phyloP scores from a whole-genome alignment of 2,329 filamentous ascomycete species.

The Calonectria montana region DNA sequence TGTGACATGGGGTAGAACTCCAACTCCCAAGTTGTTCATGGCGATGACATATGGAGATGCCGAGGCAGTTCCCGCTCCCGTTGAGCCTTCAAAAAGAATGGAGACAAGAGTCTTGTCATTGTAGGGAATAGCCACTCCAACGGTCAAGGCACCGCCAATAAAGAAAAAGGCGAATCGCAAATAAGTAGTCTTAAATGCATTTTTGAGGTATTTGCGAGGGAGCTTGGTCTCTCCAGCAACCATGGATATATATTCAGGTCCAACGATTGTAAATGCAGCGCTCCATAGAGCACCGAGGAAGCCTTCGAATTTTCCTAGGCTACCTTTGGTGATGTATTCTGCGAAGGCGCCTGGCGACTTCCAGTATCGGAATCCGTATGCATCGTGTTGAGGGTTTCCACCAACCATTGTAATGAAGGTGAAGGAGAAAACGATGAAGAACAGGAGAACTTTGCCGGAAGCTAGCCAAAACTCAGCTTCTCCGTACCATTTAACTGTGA shows the following conservation, averaged over 20 bases:
- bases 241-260: slow-evolving; percentile 69
- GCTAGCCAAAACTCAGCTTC: slow-evolving; percentile 29
- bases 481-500: slow-evolving; percentile 29
- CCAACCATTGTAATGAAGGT: slow-evolving; percentile 29
- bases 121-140: slow-evolving; percentile 73
- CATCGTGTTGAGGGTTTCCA: slow-evolving; percentile 26
- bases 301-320: slow-evolving; percentile 25
- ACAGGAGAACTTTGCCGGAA: slow-evolving; percentile 26
- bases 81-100: slow-evolving; percentile 49
- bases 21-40: slow-evolving; percentile 64
- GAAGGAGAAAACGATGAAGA: slow-evolving; percentile 29
- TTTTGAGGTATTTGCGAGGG: slow-evolving; percentile 27
- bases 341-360: slow-evolving; percentile 24
- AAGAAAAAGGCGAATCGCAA: slow-evolving; percentile 29
- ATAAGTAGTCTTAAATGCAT: slow-evolving; percentile 30
- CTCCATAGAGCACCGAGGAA: slow-evolving; percentile 27
- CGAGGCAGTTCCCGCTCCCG: slow-evolving; percentile 56
- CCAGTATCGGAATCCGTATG: slow-evolving; percentile 31
- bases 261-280: slow-evolving; percentile 66
- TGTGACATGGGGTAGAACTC: slow-evolving; percentile 64
- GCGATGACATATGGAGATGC: slow-evolving; percentile 72
- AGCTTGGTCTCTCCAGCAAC: slow-evolving; percentile 27
- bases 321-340: slow-evolving; percentile 23
- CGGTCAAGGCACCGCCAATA: slow-evolving; percentile 47
- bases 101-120: slow-evolving; percentile 68